A percentile compares a stretch with the other conserved stretches of the same genome.
Conservation (phyloP, 176 grass and related monocot genomes). For the Calamus simplicifolius region DNA sequence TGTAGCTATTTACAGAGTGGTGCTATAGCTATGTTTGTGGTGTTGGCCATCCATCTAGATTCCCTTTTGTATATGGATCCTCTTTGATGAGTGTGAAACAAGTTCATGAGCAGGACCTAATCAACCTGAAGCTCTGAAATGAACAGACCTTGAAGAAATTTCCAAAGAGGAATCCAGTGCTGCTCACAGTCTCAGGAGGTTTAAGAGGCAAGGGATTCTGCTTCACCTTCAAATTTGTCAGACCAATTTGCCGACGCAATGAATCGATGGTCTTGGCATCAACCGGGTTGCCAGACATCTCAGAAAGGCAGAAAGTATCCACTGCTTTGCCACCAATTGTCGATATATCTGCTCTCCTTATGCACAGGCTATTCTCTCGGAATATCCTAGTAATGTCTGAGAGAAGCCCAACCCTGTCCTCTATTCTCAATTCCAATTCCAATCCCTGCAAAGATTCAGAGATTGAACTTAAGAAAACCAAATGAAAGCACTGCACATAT, state of each 20-base stretch:
- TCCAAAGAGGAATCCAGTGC: conserved; percentile 55
- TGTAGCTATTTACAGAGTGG: too few relatives aligned
- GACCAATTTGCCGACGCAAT: conserved; percentile 46
- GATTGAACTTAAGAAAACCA: neutral
- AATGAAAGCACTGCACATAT: neutral
- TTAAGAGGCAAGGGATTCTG: conserved; percentile 38
- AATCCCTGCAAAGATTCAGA: conserved; percentile 25
- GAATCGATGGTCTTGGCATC: conserved; percentile 61
- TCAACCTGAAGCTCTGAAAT: conserved; percentile 48
- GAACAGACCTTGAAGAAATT: conserved; percentile 67
- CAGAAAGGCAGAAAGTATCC: conserved; percentile 75
- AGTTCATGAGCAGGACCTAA: conserved; percentile 52
- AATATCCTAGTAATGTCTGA: conserved; percentile 79
- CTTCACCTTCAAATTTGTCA: conserved; percentile 51
- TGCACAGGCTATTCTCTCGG: conserved; percentile 75
- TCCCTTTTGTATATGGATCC: too few relatives aligned
- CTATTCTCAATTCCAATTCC: conserved; percentile 51
- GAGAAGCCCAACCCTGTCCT: conserved; percentile 53
- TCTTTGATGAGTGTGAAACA: too few relatives aligned
- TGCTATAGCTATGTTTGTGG: too few relatives aligned
- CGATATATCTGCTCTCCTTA: conserved; percentile 69
- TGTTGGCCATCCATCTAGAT: too few relatives aligned
- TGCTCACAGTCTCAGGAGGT: conserved; percentile 10
- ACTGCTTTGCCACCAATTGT: conserved; percentile 42
- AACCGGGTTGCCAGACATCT: conserved; percentile 47